Evolutionary conservation across 768 basidiomycete genomes (phyloP).

Genomic region (Inosperma sp.): DNA sequence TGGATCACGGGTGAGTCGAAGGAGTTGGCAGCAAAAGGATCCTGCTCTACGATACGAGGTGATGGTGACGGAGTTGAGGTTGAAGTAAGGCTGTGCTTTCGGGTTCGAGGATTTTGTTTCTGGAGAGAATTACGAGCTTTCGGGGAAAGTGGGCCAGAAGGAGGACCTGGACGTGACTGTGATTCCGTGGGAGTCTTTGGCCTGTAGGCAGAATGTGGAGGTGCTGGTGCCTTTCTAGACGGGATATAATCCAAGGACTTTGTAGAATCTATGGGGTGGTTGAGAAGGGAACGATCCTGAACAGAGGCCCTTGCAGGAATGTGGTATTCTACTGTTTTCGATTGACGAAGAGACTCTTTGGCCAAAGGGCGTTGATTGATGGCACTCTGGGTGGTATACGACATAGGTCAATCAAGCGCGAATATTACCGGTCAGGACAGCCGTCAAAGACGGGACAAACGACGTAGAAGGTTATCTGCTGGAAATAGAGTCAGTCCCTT

Average conservation of each 20-base stretch:
- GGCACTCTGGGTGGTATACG: slow-evolving; percentile 40
- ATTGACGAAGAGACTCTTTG: slow-evolving; percentile 41
- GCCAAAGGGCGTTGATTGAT: slow-evolving; percentile 43
- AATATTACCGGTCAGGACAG: too few relatives aligned
- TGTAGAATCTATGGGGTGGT: slow-evolving; percentile 53
- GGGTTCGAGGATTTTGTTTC: slow-evolving; percentile 49
- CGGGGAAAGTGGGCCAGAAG: slow-evolving; percentile 28
- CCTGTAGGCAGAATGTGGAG: slow-evolving; percentile 35
- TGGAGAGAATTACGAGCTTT: slow-evolving; percentile 55
- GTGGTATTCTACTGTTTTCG: slow-evolving; percentile 74
- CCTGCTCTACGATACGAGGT: slow-evolving; percentile 41
- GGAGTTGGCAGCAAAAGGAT: slow-evolving; percentile 52
- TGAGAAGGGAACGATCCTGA: slow-evolving; percentile 67
- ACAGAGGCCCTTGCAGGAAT: slow-evolving; percentile 70
- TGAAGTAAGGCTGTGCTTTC: slow-evolving; percentile 50
- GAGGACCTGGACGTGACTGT: slow-evolving; percentile 23
- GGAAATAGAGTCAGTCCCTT: too few relatives aligned
- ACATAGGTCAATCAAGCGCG: slow-evolving; percentile 29
- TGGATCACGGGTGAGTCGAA: slow-evolving; percentile 30
- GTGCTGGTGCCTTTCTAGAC: slow-evolving; percentile 36
- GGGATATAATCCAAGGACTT: slow-evolving; percentile 35
- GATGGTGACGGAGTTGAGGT: slow-evolving; percentile 26
- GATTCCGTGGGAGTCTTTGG: slow-evolving; percentile 46
- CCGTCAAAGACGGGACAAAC: too few relatives aligned
- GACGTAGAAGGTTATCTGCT: too few relatives aligned